Evolutionary conservation across 352 stramenopile genomes (phyloP).

Genomic region (Pythium grandisporangium): DNA sequence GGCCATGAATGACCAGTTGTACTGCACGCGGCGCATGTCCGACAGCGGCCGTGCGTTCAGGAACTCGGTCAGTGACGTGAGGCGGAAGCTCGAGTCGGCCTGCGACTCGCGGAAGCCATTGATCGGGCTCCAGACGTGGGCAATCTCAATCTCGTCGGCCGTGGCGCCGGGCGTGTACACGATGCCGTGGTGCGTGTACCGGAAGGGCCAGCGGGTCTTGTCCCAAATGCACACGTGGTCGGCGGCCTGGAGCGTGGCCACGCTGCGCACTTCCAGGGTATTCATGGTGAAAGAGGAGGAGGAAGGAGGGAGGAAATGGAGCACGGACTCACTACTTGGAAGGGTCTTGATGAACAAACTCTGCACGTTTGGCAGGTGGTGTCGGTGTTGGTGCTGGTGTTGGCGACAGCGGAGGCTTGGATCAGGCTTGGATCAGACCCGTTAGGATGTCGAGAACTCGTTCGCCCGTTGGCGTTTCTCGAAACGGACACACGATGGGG

Average conservation of each 20-base stretch:
- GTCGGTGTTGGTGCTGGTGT: too few species aligned
- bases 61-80: constrained; percentile 65
- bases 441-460: too few species aligned
- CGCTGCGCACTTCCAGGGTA: constrained; percentile 46
- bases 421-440: too few species aligned
- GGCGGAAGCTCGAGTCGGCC: constrained; percentile 50
- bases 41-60: constrained; percentile 39
- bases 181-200: constrained; percentile 72
- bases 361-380: too few species aligned
- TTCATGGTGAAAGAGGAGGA: too few species aligned
- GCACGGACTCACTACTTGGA: too few species aligned
- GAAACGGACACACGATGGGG: too few species aligned
- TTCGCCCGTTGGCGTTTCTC: too few species aligned
- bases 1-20: constrained; percentile 59
- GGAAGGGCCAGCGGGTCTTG: constrained; percentile 62
- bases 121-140: constrained; percentile 64
- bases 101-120: constrained; percentile 46
- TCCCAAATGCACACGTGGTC: constrained; percentile 82
- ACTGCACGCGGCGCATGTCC: constrained; percentile 67
- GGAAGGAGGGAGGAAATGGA: too few species aligned
- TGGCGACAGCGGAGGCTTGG: too few species aligned
- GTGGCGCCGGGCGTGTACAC: constrained; percentile 31
- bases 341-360: too few species aligned
- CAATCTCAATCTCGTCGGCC: constrained; percentile 44
- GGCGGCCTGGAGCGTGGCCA: constrained; percentile 36